These are phyloP conservation scores for cucumber (Cucumis sativus) DNA, from an alignment of 306 rosid species.

Conservation along the genomic window Cucumber_9930_V3 NC_026657.2:751501-752000, in stretches of 20 bases:
- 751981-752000: not conserved
- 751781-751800: slow-evolving; percentile 1
- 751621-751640: not conserved
- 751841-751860: not conserved
- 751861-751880: not conserved
- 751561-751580: too few species aligned
- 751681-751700: not conserved
- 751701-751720: not conserved
- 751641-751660: not conserved
- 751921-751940: not conserved
- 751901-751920: not conserved
- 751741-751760: not conserved
- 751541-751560: too few species aligned
- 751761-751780: slow-evolving; percentile 2
- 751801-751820: not conserved
- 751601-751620: too few species aligned
- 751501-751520: too few species aligned
- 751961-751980: not conserved
- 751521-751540: too few species aligned
- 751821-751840: not conserved
- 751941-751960: not conserved
- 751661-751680: slow-evolving; percentile 8
- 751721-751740: slow-evolving; percentile 7
- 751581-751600: too few species aligned
- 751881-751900: not conserved